A percentile compares a stretch with the other conserved stretches of the same genome.
These are phyloP conservation scores for Lactifluus pinguis DNA, from an alignment of 768 basidiomycete genomes.

Conservation along the genomic window DNA sequence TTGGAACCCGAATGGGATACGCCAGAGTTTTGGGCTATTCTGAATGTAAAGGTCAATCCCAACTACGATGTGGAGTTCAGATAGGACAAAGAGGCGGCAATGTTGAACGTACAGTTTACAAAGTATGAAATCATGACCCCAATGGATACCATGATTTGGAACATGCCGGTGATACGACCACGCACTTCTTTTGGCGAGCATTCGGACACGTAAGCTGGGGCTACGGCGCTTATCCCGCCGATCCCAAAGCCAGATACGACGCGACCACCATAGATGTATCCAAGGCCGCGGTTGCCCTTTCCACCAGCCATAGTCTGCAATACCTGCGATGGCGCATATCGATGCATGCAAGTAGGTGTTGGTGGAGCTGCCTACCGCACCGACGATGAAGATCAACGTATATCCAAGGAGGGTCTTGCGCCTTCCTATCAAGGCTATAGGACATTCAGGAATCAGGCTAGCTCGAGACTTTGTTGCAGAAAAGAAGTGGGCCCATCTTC, in stretches of 20 bases:
- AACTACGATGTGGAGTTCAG: slow-evolving; percentile 28
- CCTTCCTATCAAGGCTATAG: slow-evolving; percentile 54
- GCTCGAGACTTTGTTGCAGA: background rate
- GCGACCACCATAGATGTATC: slow-evolving; percentile 72
- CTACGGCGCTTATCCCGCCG: slow-evolving; percentile 75
- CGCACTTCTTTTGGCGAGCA: slow-evolving; percentile 82
- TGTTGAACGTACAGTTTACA: slow-evolving; percentile 50
- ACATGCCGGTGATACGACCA: slow-evolving; percentile 75
- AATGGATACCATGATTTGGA: slow-evolving; percentile 80
- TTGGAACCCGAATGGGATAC: slow-evolving; percentile 67
- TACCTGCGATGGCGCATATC: slow-evolving; percentile 33
- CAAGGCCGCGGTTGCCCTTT: slow-evolving; percentile 44
- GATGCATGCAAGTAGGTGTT: background rate
- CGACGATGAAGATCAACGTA: slow-evolving; percentile 54
- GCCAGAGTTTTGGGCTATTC: slow-evolving; percentile 46
- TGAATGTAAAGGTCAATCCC: slow-evolving; percentile 50
- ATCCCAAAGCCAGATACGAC: slow-evolving; percentile 75
- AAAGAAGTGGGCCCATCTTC: background rate
- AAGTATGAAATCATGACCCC: slow-evolving; percentile 85
- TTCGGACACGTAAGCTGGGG: slow-evolving; percentile 81
- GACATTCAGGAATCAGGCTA: background rate
- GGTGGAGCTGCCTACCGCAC: slow-evolving; percentile 44
- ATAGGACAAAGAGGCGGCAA: background rate
- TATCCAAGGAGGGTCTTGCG: slow-evolving; percentile 53
- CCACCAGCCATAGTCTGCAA: slow-evolving; percentile 60